Evolutionary conservation across 257 asterid species (phyloP), one percentile per base, ranked within the genome.

Genomic region (Verbena officinalis): DNA sequence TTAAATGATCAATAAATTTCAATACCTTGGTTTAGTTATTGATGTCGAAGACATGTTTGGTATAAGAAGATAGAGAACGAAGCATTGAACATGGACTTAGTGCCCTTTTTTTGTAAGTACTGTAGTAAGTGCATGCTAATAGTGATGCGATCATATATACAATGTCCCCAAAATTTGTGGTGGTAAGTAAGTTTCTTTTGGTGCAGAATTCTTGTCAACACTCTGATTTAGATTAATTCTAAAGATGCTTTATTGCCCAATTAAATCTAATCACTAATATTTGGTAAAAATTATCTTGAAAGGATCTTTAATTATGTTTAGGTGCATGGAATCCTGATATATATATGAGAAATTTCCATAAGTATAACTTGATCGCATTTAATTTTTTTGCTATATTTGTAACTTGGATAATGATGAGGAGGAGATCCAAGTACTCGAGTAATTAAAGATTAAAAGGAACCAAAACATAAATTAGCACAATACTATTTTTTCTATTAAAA

Each of bases 81-180:
- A 53, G 69, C 82, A 73, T 67, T 80, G 85, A 73, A 80, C 55
- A 61, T 76, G 38, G 80, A 80, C 75, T 72, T 58, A n/a, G 43
- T 58, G 56, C 23, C 58, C 45, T 14, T 27, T 38, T 44, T 5
- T 51, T 24, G 63, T 53, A 44, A 71, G 63, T 46, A 64, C 5
- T 27, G 5, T 55, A 52, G 64, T 48, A 36, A 56, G 70, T 70
- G 67, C n/a, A n/a, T n/a, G n/a, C 57, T 63, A 53, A 38, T 39
- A 39, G 20, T 66, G 49, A 36, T 63, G n/a, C n/a, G 33, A 27
- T 27, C 20, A 43, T 58, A n/a, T n/a, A n/a, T n/a, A 53, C 57
- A 69, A 33, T 70, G 70, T 46, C 62, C 33, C 62, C 8, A 58
- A 33, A 52, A 44, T 43, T 74, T 57, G 68, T 69, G 71, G 55